Conservation (phyloP, 2,329 filamentous ascomycete genomes). For the Alternaria angustiovoidea region DNA sequence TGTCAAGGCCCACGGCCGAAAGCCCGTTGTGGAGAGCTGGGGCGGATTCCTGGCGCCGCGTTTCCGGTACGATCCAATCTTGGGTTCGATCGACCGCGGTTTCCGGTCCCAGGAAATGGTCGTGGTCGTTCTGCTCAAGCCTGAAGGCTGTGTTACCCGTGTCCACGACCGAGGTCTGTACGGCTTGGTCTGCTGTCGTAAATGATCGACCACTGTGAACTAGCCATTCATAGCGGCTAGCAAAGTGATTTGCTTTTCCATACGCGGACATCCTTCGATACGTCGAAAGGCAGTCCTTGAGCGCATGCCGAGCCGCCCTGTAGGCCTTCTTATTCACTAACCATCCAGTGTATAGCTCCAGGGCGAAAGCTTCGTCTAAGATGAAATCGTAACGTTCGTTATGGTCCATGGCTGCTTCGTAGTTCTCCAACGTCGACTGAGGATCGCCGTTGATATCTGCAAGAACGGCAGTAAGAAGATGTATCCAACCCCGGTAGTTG, state of each 20-base stretch:
- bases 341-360: slow-evolving; percentile 77
- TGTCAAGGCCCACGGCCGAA: slow-evolving; percentile 73
- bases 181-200: slow-evolving; percentile 67
- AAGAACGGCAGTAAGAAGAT: slow-evolving; percentile 72
- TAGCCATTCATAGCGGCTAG: slow-evolving; percentile 72
- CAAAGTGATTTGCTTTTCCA: slow-evolving; percentile 73
- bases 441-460: slow-evolving; percentile 68
- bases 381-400: slow-evolving; percentile 71
- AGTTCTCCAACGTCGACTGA: slow-evolving; percentile 64
- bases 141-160: slow-evolving; percentile 53
- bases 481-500: slow-evolving; percentile 76
- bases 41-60: slow-evolving; percentile 52
- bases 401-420: slow-evolving; percentile 77
- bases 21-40: slow-evolving; percentile 68
- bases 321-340: slow-evolving; percentile 71
- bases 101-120: slow-evolving; percentile 48
- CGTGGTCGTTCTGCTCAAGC: slow-evolving; percentile 55
- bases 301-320: slow-evolving; percentile 72
- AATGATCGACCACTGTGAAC: slow-evolving; percentile 69
- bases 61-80: slow-evolving; percentile 58
- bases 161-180: slow-evolving; percentile 73
- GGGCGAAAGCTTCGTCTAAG: slow-evolving; percentile 76
- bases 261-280: slow-evolving; percentile 74
- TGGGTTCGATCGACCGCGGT: slow-evolving; percentile 57
- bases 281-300: slow-evolving; percentile 72